These are phyloP conservation scores for Serendipita indica DNA, from an alignment of 768 basidiomycete species.

Conservation along the genomic window DNA sequence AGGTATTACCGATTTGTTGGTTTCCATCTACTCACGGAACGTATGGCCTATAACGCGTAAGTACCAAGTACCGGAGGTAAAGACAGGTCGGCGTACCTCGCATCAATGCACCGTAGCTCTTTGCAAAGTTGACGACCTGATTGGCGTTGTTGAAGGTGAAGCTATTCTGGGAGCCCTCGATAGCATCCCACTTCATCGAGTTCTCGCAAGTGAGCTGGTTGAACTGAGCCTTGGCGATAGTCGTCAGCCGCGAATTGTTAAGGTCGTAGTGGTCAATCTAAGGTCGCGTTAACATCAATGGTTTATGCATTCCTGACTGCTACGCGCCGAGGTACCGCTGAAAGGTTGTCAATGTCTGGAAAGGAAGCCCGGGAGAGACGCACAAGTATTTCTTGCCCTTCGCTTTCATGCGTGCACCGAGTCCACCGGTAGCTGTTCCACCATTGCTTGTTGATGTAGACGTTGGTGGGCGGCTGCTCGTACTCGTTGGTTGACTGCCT, in stretches of 20 bases:
- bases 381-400: slow-evolving; percentile 9
- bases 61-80: no score
- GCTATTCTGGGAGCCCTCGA: neutral
- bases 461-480: neutral
- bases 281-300: no score
- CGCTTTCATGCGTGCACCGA: neutral
- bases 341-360: no score
- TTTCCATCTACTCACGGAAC: no score
- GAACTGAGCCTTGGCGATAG: slow-evolving; percentile 12
- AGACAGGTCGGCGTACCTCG: slow-evolving; percentile 10
- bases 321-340: slow-evolving; percentile 5
- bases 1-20: no score
- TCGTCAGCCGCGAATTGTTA: slow-evolving; percentile 8
- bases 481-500: slow-evolving; percentile 11
- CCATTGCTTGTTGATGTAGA: neutral
- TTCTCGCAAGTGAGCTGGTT: slow-evolving; percentile 15
- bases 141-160: slow-evolving; percentile 13
- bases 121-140: slow-evolving; percentile 13
- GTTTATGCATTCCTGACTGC: no score
- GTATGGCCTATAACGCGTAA: slow-evolving; percentile 11
- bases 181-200: slow-evolving; percentile 11
- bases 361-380: no score
- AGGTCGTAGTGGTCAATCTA: neutral
- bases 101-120: slow-evolving; percentile 12
- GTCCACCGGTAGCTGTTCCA: neutral